Conservation (phyloP, 192 early-diverging fungal species). For the Rhizophlyctis rosea region DNA sequence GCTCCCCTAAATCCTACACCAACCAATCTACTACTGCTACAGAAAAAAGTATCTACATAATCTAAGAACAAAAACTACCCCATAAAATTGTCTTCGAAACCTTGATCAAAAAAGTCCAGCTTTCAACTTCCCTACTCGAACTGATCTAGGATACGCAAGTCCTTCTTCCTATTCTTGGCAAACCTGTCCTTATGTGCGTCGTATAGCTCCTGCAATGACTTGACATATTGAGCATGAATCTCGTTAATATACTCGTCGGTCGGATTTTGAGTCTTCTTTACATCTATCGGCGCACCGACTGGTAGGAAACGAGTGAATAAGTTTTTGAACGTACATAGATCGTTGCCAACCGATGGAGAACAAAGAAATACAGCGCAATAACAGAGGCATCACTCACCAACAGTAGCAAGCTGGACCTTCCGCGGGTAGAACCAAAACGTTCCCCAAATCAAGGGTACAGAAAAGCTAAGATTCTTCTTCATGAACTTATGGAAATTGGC, state of each 20-base stretch:
- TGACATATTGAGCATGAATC: conserved; percentile 21
- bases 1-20: too few species aligned
- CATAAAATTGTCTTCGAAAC: too few species aligned
- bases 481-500: conserved; percentile 4
- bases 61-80: too few species aligned
- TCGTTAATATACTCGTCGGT: conserved; percentile 27
- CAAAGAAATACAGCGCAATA: background rate
- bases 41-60: too few species aligned
- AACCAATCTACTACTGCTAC: too few species aligned
- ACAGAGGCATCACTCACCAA: conserved; percentile 1
- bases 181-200: conserved; percentile 29
- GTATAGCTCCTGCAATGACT: conserved; percentile 18
- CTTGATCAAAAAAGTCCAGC: too few species aligned
- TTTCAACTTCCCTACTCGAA: too few species aligned
- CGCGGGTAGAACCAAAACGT: conserved; percentile 15
- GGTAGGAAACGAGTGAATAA: background rate
- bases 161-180: conserved; percentile 13
- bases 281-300: conserved; percentile 33
- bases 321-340: background rate
- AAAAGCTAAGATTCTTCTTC: conserved; percentile 8
- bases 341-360: background rate
- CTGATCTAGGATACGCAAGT: too few species aligned
- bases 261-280: conserved; percentile 16
- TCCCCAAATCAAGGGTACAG: conserved; percentile 15
- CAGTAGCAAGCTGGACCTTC: conserved; percentile 8